These are phyloP conservation scores for Aspergillus taichungensis DNA, from an alignment of 495 filamentous ascomycete genomes.

Conservation along the genomic window DNA sequence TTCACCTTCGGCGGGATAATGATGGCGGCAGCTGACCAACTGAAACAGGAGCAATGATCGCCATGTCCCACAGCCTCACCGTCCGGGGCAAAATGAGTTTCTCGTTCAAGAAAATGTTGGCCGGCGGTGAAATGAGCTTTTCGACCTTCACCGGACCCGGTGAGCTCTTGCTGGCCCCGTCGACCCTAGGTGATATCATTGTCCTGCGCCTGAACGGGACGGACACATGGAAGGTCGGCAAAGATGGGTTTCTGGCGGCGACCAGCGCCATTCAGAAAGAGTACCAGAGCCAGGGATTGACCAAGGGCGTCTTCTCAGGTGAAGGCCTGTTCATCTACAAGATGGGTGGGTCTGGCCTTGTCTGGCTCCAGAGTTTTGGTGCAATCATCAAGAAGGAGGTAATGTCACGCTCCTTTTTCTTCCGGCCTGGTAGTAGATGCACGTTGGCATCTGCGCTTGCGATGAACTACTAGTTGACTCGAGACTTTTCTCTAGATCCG, in stretches of 20 bases:
- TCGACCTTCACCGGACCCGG: conserved; percentile 87
- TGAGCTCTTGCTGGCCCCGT: conserved; percentile 75
- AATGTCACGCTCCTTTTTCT: conserved; percentile 21
- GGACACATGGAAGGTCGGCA: conserved; percentile 69
- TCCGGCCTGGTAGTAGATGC: neutral
- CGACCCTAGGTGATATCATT: conserved; percentile 77
- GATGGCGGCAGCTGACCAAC: no score
- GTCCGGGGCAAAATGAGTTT: conserved; percentile 76
- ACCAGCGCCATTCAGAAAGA: conserved; percentile 76
- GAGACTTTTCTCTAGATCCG: conserved; percentile 41
- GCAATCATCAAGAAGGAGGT: conserved; percentile 96
- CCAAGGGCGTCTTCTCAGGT: conserved; percentile 87
- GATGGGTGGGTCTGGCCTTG: conserved; percentile 64
- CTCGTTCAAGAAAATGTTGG: conserved; percentile 73
- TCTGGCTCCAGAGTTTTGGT: conserved; percentile 89
- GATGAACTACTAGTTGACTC: neutral
- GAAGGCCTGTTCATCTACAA: conserved; percentile 91
- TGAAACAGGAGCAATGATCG: conserved; percentile 90
- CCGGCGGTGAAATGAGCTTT: conserved; percentile 68
- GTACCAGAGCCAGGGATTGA: conserved; percentile 77
- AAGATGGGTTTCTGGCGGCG: conserved; percentile 67
- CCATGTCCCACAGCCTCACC: conserved; percentile 82
- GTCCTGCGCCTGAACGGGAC: conserved; percentile 60
- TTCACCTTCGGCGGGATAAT: no score
- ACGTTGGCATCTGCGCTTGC: neutral